phyloP scores from a whole-genome alignment of 805 yeast genomes.

The Isabelozyma gotoi region DNA sequence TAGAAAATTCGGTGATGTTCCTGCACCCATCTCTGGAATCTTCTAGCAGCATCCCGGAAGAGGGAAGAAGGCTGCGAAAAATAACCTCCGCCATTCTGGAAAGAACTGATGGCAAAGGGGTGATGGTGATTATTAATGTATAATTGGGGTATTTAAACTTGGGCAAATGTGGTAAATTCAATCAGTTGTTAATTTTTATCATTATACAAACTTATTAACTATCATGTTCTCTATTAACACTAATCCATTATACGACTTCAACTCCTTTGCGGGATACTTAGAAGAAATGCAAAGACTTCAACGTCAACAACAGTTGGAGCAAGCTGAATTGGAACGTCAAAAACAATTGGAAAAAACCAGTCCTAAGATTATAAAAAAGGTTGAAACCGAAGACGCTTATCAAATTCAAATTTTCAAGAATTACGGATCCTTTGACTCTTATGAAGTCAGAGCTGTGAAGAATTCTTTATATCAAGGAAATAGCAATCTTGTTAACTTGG shows the following conservation, averaged over 20 bases:
- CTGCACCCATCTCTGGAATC: neutral
- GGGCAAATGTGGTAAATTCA: neutral
- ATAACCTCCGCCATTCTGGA: neutral
- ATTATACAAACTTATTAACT: neutral
- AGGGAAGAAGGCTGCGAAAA: neutral
- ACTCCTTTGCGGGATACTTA: conserved; percentile 11
- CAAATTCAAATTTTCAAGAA: conserved; percentile 37
- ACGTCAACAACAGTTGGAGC: conserved; percentile 1
- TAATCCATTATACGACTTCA: conserved; percentile 7
- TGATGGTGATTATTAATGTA: neutral
- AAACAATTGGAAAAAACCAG: conserved; percentile 8
- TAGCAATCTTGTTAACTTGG: conserved; percentile 12
- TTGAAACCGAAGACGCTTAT: conserved; percentile 32
- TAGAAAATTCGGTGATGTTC: neutral
- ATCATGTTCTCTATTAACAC: conserved; percentile 8
- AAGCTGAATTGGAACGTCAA: neutral
- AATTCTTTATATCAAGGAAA: conserved; percentile 5
- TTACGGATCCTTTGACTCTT: conserved; percentile 31
- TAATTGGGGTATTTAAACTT: neutral
- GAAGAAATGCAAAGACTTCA: conserved; percentile 5
- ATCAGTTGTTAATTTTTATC: too few relatives aligned
- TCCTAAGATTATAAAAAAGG: conserved; percentile 33
- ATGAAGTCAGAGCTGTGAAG: conserved; percentile 27
- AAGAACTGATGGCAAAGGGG: neutral
- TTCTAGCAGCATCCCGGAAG: neutral